Conservation (phyloP, 768 basidiomycete species). For the Tremella yokohamensis region DNA sequence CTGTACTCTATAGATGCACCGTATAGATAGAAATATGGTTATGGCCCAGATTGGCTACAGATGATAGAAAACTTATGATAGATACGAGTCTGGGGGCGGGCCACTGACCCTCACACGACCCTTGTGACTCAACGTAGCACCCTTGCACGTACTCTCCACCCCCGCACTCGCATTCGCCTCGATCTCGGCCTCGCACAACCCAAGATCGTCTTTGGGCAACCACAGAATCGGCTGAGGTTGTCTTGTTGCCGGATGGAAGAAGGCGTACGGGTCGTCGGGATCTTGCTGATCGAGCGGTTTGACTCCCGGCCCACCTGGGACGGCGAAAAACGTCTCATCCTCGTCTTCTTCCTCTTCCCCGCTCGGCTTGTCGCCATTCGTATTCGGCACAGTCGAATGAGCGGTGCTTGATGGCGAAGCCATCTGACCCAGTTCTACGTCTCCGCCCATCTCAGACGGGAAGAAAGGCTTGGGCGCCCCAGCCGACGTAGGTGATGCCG, state of each 20-base stretch:
- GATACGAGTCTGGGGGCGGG: slow-evolving; percentile 40
- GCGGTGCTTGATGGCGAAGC: neutral
- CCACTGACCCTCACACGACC: slow-evolving; percentile 49
- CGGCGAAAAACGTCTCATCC: slow-evolving; percentile 33
- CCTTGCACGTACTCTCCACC: slow-evolving; percentile 56
- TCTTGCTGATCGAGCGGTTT: slow-evolving; percentile 11
- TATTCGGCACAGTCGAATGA: slow-evolving; percentile 9
- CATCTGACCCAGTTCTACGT: slow-evolving; percentile 1
- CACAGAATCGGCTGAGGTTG: slow-evolving; percentile 74
- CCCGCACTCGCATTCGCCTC: slow-evolving; percentile 58
- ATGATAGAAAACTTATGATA: neutral
- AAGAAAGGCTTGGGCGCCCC: slow-evolving; percentile 5
- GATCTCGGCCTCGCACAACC: slow-evolving; percentile 61
- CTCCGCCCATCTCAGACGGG: neutral
- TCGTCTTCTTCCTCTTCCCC: slow-evolving; percentile 31
- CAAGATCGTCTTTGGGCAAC: slow-evolving; percentile 76
- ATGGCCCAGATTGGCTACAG: too few species aligned
- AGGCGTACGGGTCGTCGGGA: slow-evolving; percentile 51
- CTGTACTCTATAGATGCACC: too few species aligned
- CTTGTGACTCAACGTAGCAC: slow-evolving; percentile 53
- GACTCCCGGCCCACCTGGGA: slow-evolving; percentile 42
- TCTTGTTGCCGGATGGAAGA: slow-evolving; percentile 77
- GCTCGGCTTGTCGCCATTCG: slow-evolving; percentile 7
- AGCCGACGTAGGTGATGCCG: slow-evolving; percentile 9
- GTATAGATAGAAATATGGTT: too few species aligned